These are phyloP conservation scores for Grosmannia penicillata DNA, from an alignment of 2,329 filamentous ascomycete genomes.

Conservation along the genomic window DNA sequence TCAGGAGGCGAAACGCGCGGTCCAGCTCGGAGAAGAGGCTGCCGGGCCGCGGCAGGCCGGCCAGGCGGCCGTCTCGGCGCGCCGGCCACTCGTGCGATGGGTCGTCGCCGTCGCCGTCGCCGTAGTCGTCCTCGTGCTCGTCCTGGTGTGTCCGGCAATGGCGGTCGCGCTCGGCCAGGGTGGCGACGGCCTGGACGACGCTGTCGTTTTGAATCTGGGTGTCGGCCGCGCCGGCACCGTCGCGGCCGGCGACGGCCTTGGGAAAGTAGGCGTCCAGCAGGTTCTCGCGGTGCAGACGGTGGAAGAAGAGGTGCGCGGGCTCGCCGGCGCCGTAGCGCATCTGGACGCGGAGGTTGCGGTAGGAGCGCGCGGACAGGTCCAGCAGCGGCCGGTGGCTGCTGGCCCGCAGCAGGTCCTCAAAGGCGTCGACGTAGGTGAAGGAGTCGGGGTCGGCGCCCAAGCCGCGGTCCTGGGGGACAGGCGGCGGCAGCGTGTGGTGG, in stretches of 20 bases:
- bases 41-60: not conserved
- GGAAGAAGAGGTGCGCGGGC: conserved; percentile 26
- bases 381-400: conserved; percentile 26
- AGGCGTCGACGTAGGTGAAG: conserved; percentile 41
- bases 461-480: conserved; percentile 28
- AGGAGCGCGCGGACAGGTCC: conserved; percentile 22
- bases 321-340: conserved; percentile 17
- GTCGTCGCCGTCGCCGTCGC: conserved; percentile 1
- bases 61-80: not conserved
- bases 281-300: conserved; percentile 18
- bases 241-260: conserved; percentile 4
- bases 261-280: conserved; percentile 21
- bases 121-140: conserved; percentile 2
- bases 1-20: conserved; percentile 9
- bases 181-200: conserved; percentile 6
- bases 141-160: conserved; percentile 10
- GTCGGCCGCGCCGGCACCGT: not conserved
- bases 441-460: conserved; percentile 18
- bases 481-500: conserved; percentile 25
- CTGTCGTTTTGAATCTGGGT: conserved; percentile 1
- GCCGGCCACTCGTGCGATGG: no score
- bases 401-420: conserved; percentile 39
- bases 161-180: conserved; percentile 3
- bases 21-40: conserved; percentile 12
- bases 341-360: conserved; percentile 13